Evolutionary conservation across 2,329 filamentous ascomycete species (phyloP).

Genomic region (Xenoacremonium recifei): DNA sequence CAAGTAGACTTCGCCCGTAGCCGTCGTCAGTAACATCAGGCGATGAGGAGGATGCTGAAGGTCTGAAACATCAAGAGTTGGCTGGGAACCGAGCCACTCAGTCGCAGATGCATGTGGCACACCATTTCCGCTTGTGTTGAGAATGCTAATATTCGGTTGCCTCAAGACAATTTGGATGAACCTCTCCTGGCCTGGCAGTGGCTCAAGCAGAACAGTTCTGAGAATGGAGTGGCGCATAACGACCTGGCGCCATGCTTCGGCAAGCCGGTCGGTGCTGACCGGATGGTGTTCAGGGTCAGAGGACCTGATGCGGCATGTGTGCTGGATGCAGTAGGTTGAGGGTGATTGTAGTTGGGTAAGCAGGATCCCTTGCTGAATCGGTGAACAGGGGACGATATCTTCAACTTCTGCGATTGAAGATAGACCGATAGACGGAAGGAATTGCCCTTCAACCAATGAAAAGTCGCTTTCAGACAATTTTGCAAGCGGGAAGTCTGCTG

Average conservation of each 20-base stretch:
- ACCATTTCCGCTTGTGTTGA: conserved; percentile 4
- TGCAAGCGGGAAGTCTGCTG: not conserved
- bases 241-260: conserved; percentile 18
- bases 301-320: conserved; percentile 1
- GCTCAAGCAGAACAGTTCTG: conserved; percentile 19
- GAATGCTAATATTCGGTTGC: not conserved
- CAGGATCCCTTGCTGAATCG: conserved; percentile 32
- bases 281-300: conserved; percentile 6
- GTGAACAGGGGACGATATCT: conserved; percentile 31
- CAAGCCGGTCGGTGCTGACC: conserved; percentile 8
- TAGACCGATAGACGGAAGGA: conserved; percentile 4
- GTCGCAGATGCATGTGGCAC: not conserved
- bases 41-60: conserved; percentile 8
- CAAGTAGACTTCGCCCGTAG: not conserved
- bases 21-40: conserved; percentile 9
- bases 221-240: conserved; percentile 20
- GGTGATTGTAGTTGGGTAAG: conserved; percentile 19
- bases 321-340: conserved; percentile 5
- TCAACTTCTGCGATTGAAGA: conserved; percentile 18
- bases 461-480: conserved; percentile 4
- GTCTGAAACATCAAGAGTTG: not conserved
- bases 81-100: not conserved
- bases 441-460: conserved; percentile 5
- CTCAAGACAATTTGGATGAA: conserved; percentile 22
- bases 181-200: conserved; percentile 3